Base-by-base conservation (phyloP, 306 rosid species). In the Sindora glabra region DNA sequence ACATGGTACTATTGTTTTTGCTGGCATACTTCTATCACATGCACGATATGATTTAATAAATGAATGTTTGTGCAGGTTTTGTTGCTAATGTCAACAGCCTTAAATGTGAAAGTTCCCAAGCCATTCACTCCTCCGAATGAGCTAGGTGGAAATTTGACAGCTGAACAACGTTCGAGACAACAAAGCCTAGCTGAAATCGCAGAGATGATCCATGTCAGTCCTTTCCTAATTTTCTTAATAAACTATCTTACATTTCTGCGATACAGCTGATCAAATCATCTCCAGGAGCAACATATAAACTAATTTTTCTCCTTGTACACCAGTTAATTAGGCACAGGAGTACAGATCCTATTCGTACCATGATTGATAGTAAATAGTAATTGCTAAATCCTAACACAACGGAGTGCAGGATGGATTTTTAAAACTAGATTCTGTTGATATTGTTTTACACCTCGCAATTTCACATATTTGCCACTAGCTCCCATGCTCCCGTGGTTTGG, bases 181-280 rank as follows among this genome's bases (percentile, higher is more conserved):
- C 98, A 83, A 63, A 68, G 84, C 65, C 76, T 91, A 57, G 98
- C 98, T 46, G 98, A 91, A 84, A 86, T 91, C 47, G 85, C 98
- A 55, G 98, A 91, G 80, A 91, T 91, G 98, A 88, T 91, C 67
- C 98, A 91, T 81, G 98, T 91, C 13, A 76, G 97, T 81, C 62
- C 69, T 74, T 65, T 42, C 72, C 23, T 41, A 70, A 48, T 12
- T 54, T 37, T 58, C 52, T 36, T 59, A n/a, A n/a, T n/a, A n/a
- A n/a, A n/a, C n/a, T n/a, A n/a, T n/a, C n/a, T n/a, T n/a, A n/a
- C n/a, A n/a, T n/a, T n/a, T n/a, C n/a, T n/a, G n/a, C n/a, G 40
- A 54, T 70, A 38, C 59, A 46, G 29, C 48, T 24, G 30, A 42
- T 34, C 40, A 6, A 54, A 41, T 42, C 18, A 49, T 36, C 18